These are phyloP conservation scores for Viola pubescens DNA, from an alignment of 441 rosid genomes.

Conservation along the genomic window DNA sequence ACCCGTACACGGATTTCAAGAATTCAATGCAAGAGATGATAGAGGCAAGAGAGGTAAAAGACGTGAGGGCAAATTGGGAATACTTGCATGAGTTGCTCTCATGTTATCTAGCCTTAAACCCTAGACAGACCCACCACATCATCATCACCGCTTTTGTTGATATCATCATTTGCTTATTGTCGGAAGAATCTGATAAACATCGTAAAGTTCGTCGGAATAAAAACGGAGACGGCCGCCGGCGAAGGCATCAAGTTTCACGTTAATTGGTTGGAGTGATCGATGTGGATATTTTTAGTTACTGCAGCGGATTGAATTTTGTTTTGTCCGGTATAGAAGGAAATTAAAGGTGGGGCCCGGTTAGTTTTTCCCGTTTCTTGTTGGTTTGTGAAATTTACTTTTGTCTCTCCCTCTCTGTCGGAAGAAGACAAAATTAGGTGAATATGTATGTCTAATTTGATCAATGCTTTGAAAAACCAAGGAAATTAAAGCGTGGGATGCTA, in stretches of 20 bases:
- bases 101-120: conserved; percentile 68
- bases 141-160: conserved; percentile 78
- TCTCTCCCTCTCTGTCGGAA: no score
- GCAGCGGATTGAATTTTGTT: neutral
- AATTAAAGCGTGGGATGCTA: no score
- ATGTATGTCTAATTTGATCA: no score
- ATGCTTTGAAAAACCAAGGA: no score
- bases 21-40: conserved; percentile 84
- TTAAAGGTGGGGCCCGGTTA: no score
- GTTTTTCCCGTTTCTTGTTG: no score
- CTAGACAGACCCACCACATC: conserved; percentile 54
- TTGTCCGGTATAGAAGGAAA: neutral
- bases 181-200: conserved; percentile 24
- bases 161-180: conserved; percentile 37
- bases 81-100: conserved; percentile 64
- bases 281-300: neutral
- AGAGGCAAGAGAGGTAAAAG: conserved; percentile 49
- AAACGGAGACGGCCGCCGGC: conserved; percentile 9
- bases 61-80: conserved; percentile 48
- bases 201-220: conserved; percentile 4
- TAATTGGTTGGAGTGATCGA: conserved; percentile 2
- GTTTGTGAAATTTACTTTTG: no score
- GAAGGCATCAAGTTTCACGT: conserved; percentile 9
- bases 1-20: conserved; percentile 69
- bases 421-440: no score